These are phyloP conservation scores for Plenodomus tracheiphilus DNA, from an alignment of 2,329 filamentous ascomycete species.

Conservation along the genomic window DNA sequence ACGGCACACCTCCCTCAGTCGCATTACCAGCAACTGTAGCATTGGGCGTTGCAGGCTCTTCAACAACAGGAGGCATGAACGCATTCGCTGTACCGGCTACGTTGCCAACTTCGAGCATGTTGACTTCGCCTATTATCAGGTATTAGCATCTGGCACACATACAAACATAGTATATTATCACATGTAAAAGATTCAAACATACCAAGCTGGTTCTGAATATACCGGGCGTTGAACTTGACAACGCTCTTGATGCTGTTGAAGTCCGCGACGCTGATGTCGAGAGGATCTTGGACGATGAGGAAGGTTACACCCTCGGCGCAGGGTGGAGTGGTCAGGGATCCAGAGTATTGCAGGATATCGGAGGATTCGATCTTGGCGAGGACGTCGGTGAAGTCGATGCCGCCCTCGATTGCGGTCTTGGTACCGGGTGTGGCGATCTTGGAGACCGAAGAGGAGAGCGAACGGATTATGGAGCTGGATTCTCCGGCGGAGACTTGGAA, in stretches of 20 bases:
- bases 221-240: conserved; percentile 59
- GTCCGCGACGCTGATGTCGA: conserved; percentile 54
- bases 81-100: background rate
- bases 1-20: too few species aligned
- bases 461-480: conserved; percentile 35
- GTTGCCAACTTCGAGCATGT: background rate
- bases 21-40: too few species aligned
- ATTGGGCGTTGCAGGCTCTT: background rate
- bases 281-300: conserved; percentile 54
- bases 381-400: conserved; percentile 52
- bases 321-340: conserved; percentile 65
- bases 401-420: conserved; percentile 27
- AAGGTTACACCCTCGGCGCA: conserved; percentile 62
- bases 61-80: background rate
- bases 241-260: conserved; percentile 58
- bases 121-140: background rate
- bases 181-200: background rate
- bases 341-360: conserved; percentile 56
- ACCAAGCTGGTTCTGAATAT: conserved; percentile 55
- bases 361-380: conserved; percentile 43
- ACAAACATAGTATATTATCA: too few species aligned
- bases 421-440: conserved; percentile 48
- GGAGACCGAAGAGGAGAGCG: conserved; percentile 40
- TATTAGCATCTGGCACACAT: background rate
- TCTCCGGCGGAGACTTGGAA: conserved; percentile 47